A percentile compares a stretch with the other conserved stretches of the same genome.
These are phyloP conservation scores for Sporothrix schenckii DNA, from an alignment of 2,329 filamentous ascomycete species.

Conservation along the genomic window DNA sequence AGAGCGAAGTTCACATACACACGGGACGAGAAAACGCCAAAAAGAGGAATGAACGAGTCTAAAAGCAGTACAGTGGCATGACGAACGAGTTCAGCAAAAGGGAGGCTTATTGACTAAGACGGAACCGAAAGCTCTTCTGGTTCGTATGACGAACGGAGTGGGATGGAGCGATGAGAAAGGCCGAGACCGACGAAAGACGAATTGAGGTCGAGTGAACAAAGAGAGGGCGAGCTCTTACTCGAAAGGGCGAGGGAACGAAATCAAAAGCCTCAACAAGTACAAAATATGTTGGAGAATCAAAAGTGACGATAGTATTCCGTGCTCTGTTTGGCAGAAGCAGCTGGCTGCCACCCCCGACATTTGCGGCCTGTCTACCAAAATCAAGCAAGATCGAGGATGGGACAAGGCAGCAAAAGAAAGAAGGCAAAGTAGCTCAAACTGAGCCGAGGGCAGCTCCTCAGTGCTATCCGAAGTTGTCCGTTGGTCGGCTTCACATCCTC, in stretches of 20 bases:
- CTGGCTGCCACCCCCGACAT: background rate
- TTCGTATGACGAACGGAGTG: background rate
- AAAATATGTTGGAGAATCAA: background rate
- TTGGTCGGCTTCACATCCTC: background rate
- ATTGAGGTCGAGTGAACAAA: constrained; percentile 7
- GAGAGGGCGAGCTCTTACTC: background rate
- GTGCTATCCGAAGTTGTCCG: constrained; percentile 28
- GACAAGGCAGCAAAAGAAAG: background rate
- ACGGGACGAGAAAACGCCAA: constrained; percentile 11
- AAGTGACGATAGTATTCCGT: background rate
- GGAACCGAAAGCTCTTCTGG: background rate
- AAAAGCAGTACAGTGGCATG: background rate
- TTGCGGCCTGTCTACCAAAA: constrained; percentile 4
- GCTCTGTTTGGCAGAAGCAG: background rate
- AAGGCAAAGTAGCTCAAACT: background rate
- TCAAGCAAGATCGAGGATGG: background rate
- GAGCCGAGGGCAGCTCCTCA: background rate
- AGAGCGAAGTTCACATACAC: constrained; percentile 5
- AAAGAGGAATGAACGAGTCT: background rate
- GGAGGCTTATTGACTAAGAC: constrained; percentile 4
- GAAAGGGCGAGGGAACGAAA: background rate
- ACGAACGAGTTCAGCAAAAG: background rate
- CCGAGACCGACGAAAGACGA: constrained; percentile 16
- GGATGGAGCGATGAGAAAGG: constrained; percentile 9
- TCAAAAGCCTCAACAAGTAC: background rate